phyloP scores from a whole-genome alignment of 2,329 filamentous ascomycete species.

The Colletotrichum camelliae region DNA sequence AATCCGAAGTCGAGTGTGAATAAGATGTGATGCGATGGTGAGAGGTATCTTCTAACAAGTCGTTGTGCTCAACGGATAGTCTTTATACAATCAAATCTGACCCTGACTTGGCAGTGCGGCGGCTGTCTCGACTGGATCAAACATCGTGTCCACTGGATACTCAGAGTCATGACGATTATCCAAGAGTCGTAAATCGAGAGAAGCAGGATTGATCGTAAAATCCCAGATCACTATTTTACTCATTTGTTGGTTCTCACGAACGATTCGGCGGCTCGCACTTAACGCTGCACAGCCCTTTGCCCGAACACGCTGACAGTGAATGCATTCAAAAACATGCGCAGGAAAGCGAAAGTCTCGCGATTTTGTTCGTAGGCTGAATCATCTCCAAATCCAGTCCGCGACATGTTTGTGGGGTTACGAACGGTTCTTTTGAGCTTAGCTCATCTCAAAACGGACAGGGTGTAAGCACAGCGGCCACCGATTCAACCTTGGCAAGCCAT shows the following conservation, averaged over 20 bases:
- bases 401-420: background rate
- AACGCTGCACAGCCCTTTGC: background rate
- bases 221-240: background rate
- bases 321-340: background rate
- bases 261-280: background rate
- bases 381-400: background rate
- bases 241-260: background rate
- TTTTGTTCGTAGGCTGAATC: background rate
- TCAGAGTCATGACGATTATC: background rate
- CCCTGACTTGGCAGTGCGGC: background rate
- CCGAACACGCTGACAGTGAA: background rate
- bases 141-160: background rate
- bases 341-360: background rate
- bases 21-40: background rate
- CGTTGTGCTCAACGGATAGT: background rate
- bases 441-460: background rate
- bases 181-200: background rate
- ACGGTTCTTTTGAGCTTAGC: background rate
- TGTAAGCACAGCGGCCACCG: background rate
- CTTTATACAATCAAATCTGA: background rate
- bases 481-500: background rate
- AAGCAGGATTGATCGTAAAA: background rate
- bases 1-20: background rate
- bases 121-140: background rate
- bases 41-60: background rate